Percentiles rank a stretch among this genome's conserved stretches.
phyloP scores from a whole-genome alignment of 2,329 filamentous ascomycete species.

The Hypomyces perniciosus region DNA sequence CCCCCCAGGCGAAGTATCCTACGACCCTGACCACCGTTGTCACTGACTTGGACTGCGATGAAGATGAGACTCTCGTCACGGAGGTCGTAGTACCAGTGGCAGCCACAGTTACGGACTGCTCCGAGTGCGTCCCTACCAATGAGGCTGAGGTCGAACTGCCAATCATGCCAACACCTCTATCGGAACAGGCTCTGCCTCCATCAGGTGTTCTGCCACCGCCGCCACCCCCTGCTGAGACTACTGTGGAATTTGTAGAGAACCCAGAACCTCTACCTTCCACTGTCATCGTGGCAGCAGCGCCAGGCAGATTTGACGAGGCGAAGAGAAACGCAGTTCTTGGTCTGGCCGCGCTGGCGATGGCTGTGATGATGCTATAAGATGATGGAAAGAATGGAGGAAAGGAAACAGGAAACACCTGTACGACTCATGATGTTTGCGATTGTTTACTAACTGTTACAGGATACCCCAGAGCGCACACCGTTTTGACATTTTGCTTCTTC shows the following conservation, averaged over 20 bases:
- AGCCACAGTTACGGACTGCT: constrained; percentile 1
- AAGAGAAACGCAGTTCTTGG: not conserved
- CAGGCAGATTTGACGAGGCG: not conserved
- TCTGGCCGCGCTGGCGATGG: not conserved
- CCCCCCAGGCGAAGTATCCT: not conserved
- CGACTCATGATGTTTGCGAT: not conserved
- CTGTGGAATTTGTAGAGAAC: not conserved
- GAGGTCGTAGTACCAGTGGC: not conserved
- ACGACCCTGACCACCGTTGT: not conserved
- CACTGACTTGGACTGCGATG: not conserved
- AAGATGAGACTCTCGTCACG: not conserved
- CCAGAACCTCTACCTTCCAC: not conserved
- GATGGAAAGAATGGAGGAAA: not conserved
- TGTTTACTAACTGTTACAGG: not conserved
- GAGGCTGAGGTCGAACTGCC: not conserved
- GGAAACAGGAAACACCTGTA: not conserved
- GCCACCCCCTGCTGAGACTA: not conserved
- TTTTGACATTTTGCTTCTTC: not conserved
- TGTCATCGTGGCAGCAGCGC: constrained; percentile 2
- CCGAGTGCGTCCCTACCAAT: not conserved
- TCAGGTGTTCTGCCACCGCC: not conserved
- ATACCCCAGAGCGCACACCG: constrained; percentile 1
- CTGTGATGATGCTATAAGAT: not conserved
- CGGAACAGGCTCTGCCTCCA: not conserved
- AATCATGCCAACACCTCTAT: not conserved